Evolutionary conservation across 345 rosid genomes (phyloP), one percentile per base, ranked within the genome.

Genomic region (Isatis tinctoria): DNA sequence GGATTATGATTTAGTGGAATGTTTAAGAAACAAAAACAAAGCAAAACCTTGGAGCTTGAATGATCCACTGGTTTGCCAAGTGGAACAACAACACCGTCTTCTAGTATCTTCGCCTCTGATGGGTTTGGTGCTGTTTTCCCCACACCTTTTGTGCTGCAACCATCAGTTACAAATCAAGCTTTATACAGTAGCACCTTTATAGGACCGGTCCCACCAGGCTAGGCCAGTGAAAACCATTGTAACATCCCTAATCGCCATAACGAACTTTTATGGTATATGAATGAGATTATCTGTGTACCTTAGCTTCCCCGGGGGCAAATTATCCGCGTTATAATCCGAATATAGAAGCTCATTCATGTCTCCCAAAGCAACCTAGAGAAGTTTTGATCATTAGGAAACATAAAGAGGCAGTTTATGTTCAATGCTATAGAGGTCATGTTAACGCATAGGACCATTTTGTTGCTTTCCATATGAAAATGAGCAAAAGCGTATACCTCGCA

Each of bases 361-460:
- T 8, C 98, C 97, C 36, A 93, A 85, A 16, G 98, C 98, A 82
- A 93, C 97, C 98, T 93, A 59, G 47, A 73, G 20, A 27, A 43
- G 60, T 51, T 60, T 65, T 32, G 2, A 72, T 72, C 48, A 48
- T 70, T 49, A 11, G 13, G 28, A 57, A 17, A 48, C 48, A 70
- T 56, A 65, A 62, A 60, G 62, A 47, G 48, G 10, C 30, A 37
- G 22, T 22, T 22, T 54, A 53, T 44, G 60, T 69, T 70, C 57
- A 51, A 43, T 49, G 41, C 17, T 52, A 14, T 33, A 35, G n/a
- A 70, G 39, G 40, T 14, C 6, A 3, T 74, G 30, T 47, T 37
- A 14, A 36, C 47, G 45, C 2, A 17, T 26, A 26, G 44, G 30
- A 54, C 28, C 43, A 59, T 73, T 40, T 73, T 44, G 49, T 65